Evolutionary conservation across 2,329 filamentous ascomycete species (phyloP).

Genomic region (Pseudocercospora fijiensis): DNA sequence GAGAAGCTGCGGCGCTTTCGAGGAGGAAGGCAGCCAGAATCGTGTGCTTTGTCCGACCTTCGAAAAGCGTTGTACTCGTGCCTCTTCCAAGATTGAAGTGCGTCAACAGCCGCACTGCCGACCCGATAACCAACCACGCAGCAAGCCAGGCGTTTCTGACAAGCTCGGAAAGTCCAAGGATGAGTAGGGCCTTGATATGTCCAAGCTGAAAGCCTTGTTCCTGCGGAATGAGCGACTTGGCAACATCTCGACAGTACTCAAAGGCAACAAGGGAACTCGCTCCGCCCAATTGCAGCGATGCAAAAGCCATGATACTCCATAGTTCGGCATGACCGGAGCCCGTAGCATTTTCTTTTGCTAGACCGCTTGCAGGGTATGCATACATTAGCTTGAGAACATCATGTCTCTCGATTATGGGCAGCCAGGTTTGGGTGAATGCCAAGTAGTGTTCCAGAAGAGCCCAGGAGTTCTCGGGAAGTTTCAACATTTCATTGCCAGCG

Average conservation of each 20-base stretch:
- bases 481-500: conserved; percentile 4
- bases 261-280: conserved; percentile 4
- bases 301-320: conserved; percentile 46
- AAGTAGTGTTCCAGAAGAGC: conserved; percentile 70
- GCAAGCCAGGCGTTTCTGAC: conserved; percentile 55
- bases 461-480: conserved; percentile 57
- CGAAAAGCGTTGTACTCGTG: conserved; percentile 15
- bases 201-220: conserved; percentile 38
- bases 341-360: conserved; percentile 32
- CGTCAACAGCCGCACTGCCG: conserved; percentile 58
- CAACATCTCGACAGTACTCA: conserved; percentile 16
- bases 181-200: conserved; percentile 45
- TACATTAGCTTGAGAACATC: conserved; percentile 60
- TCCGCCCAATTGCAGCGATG: conserved; percentile 9
- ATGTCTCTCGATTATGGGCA: conserved; percentile 70
- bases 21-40: conserved; percentile 62
- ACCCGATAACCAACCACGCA: conserved; percentile 65
- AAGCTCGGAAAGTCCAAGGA: conserved; percentile 63
- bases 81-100: conserved; percentile 31
- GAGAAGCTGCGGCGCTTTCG: conserved; percentile 58
- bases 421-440: conserved; percentile 72
- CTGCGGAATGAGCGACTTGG: conserved; percentile 24
- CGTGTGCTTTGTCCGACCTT: conserved; percentile 42
- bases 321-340: conserved; percentile 46
- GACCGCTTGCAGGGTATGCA: conserved; percentile 50